phyloP scores from a whole-genome alignment of 164 flowering plant genomes.

The Paratinospora sagittata region DNA sequence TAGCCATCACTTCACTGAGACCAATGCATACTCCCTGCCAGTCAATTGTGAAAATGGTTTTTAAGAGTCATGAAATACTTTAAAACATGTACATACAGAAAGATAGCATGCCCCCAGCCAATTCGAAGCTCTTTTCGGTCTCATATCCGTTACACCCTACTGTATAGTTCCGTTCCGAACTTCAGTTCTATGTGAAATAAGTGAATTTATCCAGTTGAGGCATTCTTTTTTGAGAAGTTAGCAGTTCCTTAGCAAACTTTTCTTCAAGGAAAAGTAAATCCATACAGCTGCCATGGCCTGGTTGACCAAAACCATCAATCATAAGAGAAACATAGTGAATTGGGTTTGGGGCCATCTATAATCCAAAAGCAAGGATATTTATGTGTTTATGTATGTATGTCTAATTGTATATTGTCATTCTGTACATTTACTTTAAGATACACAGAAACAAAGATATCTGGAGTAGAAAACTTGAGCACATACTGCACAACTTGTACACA shows the following conservation, averaged over 20 bases:
- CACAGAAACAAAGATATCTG: neutral
- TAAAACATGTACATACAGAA: too few species aligned
- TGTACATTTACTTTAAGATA: neutral
- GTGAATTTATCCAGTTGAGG: too few species aligned
- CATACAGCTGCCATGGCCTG: neutral
- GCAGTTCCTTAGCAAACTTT: neutral
- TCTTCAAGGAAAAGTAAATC: neutral
- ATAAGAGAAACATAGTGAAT: neutral
- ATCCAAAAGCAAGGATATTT: neutral
- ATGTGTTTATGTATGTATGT: neutral
- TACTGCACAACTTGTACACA: neutral
- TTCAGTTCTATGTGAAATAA: too few species aligned
- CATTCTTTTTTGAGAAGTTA: too few species aligned
- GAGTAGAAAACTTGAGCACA: neutral
- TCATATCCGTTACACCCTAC: too few species aligned
- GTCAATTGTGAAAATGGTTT: neutral
- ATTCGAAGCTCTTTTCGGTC: too few species aligned
- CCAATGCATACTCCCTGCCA: conserved; percentile 97
- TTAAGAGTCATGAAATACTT: neutral
- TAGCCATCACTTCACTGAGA: conserved; percentile 96
- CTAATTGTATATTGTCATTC: too few species aligned
- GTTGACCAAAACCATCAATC: neutral
- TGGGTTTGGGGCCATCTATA: neutral
- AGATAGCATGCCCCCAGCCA: too few species aligned
- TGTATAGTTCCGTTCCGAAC: too few species aligned